Base-by-base conservation (phyloP, 2,329 filamentous ascomycete genomes). In the Colletotrichum sp. region DNA sequence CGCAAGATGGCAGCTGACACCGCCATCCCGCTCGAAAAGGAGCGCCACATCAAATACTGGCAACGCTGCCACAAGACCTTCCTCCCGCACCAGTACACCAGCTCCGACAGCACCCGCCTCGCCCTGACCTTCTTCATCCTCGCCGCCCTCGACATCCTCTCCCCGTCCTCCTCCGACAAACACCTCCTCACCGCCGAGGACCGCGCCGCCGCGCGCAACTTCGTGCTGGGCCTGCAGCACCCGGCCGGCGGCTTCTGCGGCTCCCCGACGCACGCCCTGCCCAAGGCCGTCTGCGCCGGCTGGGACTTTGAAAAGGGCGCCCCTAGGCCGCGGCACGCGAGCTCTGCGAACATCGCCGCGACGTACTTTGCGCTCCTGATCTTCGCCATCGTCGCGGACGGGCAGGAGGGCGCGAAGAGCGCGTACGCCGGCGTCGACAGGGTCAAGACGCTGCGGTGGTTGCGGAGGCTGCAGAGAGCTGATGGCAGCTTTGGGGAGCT, bases 401-500 rank as follows among this genome's bases (percentile, higher is more conserved):
- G 83, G 2, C 83, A 84, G 8, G 81, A 81, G 0, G 74, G 75
- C 12, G 87, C 85, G 4, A 82, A 80, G 16, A 79, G 83, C 4
- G 89, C 89, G 0, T 90, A 95, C 79, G 85, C 87, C 5, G 89
- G 92, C 3, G 93, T 99, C 9, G 89, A 93, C 76, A 90, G 95
- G 72, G 86, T 80, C 55, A 90, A 91, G 75, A 94, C 94, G 76
- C 83, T 98, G 78, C 81, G 84, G 55, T 98, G 96, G 96, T 85
- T 99, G 78, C 89, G 87, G 71, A 89, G 84, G 67, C 85, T 98
- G 83, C 97, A 99, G 87, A 91, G 96, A 30, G 84, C 87, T 0
- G 95, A 98, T 82, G 97, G 97, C 3, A 97, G 96, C 80, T 98
- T 99, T 83, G 97, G 96, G 0, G 96, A 99, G 84, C 91, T 95